Evolutionary conservation across 2,329 filamentous ascomycete species (phyloP).

Genomic region (Aspergillus bombycis): DNA sequence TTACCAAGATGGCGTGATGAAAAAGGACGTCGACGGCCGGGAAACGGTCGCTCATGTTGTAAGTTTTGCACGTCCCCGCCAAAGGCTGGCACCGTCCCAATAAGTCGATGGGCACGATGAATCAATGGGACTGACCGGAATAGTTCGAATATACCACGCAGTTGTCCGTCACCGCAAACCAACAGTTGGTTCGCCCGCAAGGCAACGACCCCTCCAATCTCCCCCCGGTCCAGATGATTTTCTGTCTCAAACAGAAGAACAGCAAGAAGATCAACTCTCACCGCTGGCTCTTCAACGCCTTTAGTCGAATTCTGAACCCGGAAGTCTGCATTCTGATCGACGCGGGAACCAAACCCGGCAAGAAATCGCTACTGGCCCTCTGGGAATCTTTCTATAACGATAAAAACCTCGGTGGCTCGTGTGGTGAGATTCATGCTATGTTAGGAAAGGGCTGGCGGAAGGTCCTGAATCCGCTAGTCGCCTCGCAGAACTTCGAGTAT

Average conservation of each 20-base stretch:
- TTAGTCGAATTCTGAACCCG: constrained; percentile 94
- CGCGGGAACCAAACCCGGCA: constrained; percentile 93
- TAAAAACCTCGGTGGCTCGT: constrained; percentile 96
- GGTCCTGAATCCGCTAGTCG: constrained; percentile 94
- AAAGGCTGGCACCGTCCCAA: constrained; percentile 7
- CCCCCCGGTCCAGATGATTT: constrained; percentile 98
- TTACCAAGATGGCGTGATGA: constrained; percentile 98
- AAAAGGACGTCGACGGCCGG: constrained; percentile 96
- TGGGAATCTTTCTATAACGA: constrained; percentile 99
- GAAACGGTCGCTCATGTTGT: constrained; percentile 91
- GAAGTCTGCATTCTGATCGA: constrained; percentile 96
- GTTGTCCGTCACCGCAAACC: constrained; percentile 90
- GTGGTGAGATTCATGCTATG: constrained; percentile 99
- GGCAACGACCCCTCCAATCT: constrained; percentile 83
- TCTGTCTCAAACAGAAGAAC: constrained; percentile 98
- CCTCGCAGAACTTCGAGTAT: constrained; percentile 99
- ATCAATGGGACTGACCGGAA: constrained; percentile 21
- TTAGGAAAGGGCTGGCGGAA: constrained; percentile 79
- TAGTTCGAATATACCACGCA: constrained; percentile 97
- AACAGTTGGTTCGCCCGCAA: constrained; percentile 91
- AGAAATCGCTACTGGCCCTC: constrained; percentile 84
- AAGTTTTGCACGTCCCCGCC: constrained; percentile 55
- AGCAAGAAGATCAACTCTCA: constrained; percentile 99
- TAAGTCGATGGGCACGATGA: not conserved
- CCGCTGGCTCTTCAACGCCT: constrained; percentile 97